These are phyloP conservation scores for Meyerozyma carpophila DNA, from an alignment of 1,139 yeast species.

Conservation along the genomic window DNA sequence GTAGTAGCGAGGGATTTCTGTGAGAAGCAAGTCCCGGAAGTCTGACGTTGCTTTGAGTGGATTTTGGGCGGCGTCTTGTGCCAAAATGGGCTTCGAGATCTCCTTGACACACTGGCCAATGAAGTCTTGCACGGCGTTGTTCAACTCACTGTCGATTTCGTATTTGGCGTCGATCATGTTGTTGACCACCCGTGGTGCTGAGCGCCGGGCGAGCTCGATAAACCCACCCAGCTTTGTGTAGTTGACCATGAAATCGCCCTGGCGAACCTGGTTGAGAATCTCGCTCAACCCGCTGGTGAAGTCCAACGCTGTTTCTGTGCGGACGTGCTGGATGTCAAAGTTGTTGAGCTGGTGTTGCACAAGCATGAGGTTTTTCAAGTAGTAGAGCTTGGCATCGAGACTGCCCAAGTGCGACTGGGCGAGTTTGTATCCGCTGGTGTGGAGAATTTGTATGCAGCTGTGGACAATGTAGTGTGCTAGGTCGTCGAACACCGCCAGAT, in stretches of 20 bases:
- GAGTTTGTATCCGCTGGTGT: slow-evolving; percentile 45
- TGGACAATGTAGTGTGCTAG: slow-evolving; percentile 85
- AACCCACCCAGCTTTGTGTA: slow-evolving; percentile 32
- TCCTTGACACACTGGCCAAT: slow-evolving; percentile 34
- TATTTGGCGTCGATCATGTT: slow-evolving; percentile 81
- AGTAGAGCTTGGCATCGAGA: slow-evolving; percentile 59
- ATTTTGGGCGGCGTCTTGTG: slow-evolving; percentile 10
- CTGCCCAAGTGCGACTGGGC: slow-evolving; percentile 36
- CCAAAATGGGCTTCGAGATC: slow-evolving; percentile 30
- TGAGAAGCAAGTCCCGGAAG: slow-evolving; percentile 46
- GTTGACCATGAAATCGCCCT: slow-evolving; percentile 29
- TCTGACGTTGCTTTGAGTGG: slow-evolving; percentile 23
- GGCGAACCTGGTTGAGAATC: slow-evolving; percentile 42
- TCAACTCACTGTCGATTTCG: slow-evolving; percentile 70
- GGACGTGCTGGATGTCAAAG: slow-evolving; percentile 75
- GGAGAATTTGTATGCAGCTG: slow-evolving; percentile 57
- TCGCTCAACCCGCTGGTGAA: slow-evolving; percentile 68
- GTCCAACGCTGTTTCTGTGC: slow-evolving; percentile 71
- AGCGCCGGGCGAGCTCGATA: slow-evolving; percentile 56
- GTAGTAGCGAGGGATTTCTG: slow-evolving; percentile 52
- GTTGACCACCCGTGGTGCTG: slow-evolving; percentile 79
- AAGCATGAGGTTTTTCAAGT: slow-evolving; percentile 66
- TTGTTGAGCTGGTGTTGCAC: slow-evolving; percentile 66
- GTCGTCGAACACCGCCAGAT: slow-evolving; percentile 77
- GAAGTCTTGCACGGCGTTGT: slow-evolving; percentile 64